Conservation (phyloP, 2,329 filamentous ascomycete genomes). For the Rhinocladiella similis region DNA sequence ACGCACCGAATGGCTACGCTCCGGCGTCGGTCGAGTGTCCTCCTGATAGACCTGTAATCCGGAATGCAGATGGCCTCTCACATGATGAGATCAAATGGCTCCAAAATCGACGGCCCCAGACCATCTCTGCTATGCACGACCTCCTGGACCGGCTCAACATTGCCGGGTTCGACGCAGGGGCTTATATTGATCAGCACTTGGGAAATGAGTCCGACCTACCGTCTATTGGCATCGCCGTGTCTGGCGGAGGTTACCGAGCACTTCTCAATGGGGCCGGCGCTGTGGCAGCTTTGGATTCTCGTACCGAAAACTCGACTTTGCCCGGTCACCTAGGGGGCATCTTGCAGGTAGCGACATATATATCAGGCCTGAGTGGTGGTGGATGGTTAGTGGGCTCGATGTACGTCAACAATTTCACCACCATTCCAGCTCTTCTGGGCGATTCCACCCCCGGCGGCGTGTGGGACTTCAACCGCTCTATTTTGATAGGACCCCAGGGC, state of each 20-base stretch:
- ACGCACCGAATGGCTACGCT: constrained; percentile 67
- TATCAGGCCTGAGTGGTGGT: constrained; percentile 77
- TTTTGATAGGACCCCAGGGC: constrained; percentile 58
- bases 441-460: constrained; percentile 44
- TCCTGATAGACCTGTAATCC: constrained; percentile 63
- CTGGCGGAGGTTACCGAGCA: constrained; percentile 81
- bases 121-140: constrained; percentile 70
- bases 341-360: constrained; percentile 75
- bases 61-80: constrained; percentile 63
- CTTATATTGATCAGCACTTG: constrained; percentile 64
- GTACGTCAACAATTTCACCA: constrained; percentile 74
- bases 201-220: constrained; percentile 59
- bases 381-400: constrained; percentile 80
- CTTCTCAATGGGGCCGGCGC: constrained; percentile 79
- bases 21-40: constrained; percentile 70
- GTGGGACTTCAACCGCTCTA: constrained; percentile 64
- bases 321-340: constrained; percentile 73
- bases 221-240: constrained; percentile 73
- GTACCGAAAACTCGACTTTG: constrained; percentile 62
- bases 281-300: constrained; percentile 72
- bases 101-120: constrained; percentile 66
- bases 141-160: constrained; percentile 73
- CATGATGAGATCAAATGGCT: constrained; percentile 73
- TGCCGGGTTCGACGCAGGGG: constrained; percentile 67
- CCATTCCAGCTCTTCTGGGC: constrained; percentile 57